Conservation (phyloP, 257 asterid genomes). For the Plantago major region DNA sequence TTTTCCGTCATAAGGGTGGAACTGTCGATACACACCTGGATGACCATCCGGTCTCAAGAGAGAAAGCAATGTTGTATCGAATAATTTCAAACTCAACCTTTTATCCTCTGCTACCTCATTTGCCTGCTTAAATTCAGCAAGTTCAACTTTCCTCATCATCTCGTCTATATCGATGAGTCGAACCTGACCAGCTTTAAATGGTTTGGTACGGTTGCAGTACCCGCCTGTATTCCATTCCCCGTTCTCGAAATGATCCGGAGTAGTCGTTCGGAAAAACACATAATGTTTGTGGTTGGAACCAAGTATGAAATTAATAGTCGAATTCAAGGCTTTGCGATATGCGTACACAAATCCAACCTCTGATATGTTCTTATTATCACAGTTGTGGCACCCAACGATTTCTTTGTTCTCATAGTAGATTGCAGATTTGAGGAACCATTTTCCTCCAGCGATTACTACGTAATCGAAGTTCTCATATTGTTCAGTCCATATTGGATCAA, state of each 20-base stretch:
- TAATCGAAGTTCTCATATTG: constrained; percentile 48
- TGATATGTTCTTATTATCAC: constrained; percentile 49
- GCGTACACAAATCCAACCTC: constrained; percentile 51
- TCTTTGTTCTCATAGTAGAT: constrained; percentile 52
- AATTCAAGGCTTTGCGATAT: constrained; percentile 51
- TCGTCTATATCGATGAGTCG: constrained; percentile 29
- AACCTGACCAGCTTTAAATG: constrained; percentile 43
- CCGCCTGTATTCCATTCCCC: constrained; percentile 71
- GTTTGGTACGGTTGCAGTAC: constrained; percentile 58
- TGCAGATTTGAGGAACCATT: constrained; percentile 77
- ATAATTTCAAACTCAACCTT: constrained; percentile 32
- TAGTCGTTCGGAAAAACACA: constrained; percentile 48
- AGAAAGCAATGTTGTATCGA: constrained; percentile 54
- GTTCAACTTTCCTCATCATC: constrained; percentile 39
- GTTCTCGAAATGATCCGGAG: constrained; percentile 72
- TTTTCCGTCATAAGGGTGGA: constrained; percentile 56
- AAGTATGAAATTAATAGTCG: constrained; percentile 34
- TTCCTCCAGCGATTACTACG: constrained; percentile 53
- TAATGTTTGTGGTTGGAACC: constrained; percentile 30
- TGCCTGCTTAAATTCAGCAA: constrained; percentile 44
- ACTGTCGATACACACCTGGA: constrained; percentile 62
- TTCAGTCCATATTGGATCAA: constrained; percentile 52
- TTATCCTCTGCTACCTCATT: constrained; percentile 14
- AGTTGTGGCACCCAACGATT: constrained; percentile 65
- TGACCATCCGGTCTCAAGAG: constrained; percentile 73